Conservation (phyloP, 371 early-diverging fungal species). For the Syncephalis plumigaleata region DNA sequence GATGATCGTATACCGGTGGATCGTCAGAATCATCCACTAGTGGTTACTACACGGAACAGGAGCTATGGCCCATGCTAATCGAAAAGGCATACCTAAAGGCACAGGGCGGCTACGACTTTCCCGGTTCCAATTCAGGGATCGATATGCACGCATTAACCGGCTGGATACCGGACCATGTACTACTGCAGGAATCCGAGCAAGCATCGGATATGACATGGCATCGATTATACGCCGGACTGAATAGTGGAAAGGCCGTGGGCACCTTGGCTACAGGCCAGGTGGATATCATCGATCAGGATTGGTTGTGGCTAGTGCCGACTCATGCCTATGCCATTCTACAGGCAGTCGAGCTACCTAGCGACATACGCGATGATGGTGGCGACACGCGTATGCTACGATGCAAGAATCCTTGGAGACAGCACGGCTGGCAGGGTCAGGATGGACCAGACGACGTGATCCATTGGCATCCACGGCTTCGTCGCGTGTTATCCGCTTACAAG, state of each 20-base stretch:
- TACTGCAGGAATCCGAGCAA: conserved; percentile 61
- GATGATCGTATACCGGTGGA: conserved; percentile 71
- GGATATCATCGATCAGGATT: conserved; percentile 40
- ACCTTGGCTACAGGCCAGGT: conserved; percentile 57
- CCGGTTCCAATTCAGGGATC: conserved; percentile 83
- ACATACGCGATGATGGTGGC: conserved; percentile 6
- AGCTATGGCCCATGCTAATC: conserved; percentile 73
- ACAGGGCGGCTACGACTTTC: conserved; percentile 89
- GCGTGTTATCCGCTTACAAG: conserved; percentile 49
- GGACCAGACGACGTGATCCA: conserved; percentile 45
- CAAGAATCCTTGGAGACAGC: conserved; percentile 85
- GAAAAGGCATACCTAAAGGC: conserved; percentile 91
- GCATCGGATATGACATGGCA: conserved; percentile 1
- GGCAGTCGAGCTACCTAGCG: conserved; percentile 10
- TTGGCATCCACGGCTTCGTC: conserved; percentile 55
- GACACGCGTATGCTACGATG: conserved; percentile 26
- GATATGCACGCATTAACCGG: conserved; percentile 79
- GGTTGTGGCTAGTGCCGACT: conserved; percentile 61
- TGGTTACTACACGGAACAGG: conserved; percentile 56
- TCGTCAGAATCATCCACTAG: conserved; percentile 65
- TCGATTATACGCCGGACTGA: neutral
- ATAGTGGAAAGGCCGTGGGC: conserved; percentile 31
- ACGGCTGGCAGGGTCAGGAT: conserved; percentile 68
- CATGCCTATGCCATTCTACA: conserved; percentile 82
- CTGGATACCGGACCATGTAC: conserved; percentile 75